Evolutionary conservation across 208 protist species (phyloP).

Genomic region (Zelonia costaricensis): DNA sequence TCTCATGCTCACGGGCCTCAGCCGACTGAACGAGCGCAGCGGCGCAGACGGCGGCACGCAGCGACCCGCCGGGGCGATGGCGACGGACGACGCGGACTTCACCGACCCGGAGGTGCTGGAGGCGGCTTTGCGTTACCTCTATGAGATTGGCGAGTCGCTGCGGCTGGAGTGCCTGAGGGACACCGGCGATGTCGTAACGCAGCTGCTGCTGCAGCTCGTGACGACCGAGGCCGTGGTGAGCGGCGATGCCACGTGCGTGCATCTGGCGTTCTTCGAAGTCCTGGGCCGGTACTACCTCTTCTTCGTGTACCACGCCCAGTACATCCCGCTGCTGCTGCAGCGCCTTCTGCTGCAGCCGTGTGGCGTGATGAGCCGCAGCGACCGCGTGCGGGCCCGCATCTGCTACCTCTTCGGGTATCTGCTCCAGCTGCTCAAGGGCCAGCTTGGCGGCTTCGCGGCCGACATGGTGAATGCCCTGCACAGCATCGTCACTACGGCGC

Average conservation of each 20-base stretch:
- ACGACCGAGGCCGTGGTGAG: conserved; percentile 36
- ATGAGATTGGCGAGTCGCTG: conserved; percentile 72
- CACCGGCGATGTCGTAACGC: conserved; percentile 33
- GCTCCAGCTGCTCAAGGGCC: conserved; percentile 46
- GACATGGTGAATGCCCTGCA: conserved; percentile 67
- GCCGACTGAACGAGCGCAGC: conserved; percentile 12
- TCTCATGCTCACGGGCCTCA: conserved; percentile 18
- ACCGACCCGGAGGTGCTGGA: conserved; percentile 50
- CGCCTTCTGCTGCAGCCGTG: conserved; percentile 62
- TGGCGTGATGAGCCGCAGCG: conserved; percentile 64
- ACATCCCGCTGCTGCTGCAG: conserved; percentile 65
- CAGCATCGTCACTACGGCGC: conserved; percentile 45
- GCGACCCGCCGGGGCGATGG: background rate
- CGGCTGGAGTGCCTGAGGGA: conserved; percentile 52
- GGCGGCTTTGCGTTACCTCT: conserved; percentile 72
- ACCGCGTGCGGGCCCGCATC: conserved; percentile 55
- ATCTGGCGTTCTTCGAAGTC: conserved; percentile 80
- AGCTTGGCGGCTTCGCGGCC: conserved; percentile 40
- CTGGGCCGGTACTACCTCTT: conserved; percentile 73
- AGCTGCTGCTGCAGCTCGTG: conserved; percentile 55
- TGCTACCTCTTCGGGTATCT: conserved; percentile 78
- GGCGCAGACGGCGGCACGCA: background rate
- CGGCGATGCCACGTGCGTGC: conserved; percentile 41
- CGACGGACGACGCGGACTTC: conserved; percentile 25
- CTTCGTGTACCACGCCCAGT: conserved; percentile 57